A percentile compares a stretch with the other conserved stretches of the same genome.
Evolutionary conservation across 2,329 filamentous ascomycete species (phyloP).

Genomic region (Diaporthe sp.): DNA sequence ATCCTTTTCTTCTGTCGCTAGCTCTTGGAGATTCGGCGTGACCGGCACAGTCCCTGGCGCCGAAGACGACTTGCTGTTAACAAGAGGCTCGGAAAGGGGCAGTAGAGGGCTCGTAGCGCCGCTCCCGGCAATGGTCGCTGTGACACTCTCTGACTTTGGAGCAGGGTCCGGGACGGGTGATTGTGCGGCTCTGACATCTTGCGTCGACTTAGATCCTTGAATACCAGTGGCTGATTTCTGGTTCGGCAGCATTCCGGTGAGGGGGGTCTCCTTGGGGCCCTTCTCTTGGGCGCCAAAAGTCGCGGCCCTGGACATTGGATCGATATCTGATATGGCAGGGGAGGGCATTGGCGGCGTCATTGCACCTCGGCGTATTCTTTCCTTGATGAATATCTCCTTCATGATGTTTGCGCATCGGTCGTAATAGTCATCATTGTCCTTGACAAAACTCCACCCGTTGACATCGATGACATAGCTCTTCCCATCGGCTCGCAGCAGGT

Average conservation of each 20-base stretch:
- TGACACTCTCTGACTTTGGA: slow-evolving; percentile 47
- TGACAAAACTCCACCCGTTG: slow-evolving; percentile 99
- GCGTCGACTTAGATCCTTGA: slow-evolving; percentile 30
- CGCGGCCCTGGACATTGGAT: slow-evolving; percentile 49
- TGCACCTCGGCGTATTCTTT: slow-evolving; percentile 76
- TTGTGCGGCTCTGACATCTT: slow-evolving; percentile 25
- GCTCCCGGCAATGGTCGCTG: slow-evolving; percentile 42
- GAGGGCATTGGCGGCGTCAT: slow-evolving; percentile 68
- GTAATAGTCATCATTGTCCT: slow-evolving; percentile 99
- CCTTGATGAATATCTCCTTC: slow-evolving; percentile 87
- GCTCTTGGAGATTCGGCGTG: slow-evolving; percentile 51
- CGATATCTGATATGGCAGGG: slow-evolving; percentile 54
- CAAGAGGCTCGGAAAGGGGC: slow-evolving; percentile 41
- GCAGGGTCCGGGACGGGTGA: slow-evolving; percentile 30
- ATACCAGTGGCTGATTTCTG: slow-evolving; percentile 34
- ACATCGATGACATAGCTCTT: slow-evolving; percentile 99
- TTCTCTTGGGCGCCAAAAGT: slow-evolving; percentile 41
- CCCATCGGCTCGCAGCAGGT: slow-evolving; percentile 87
- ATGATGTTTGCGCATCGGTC: slow-evolving; percentile 90
- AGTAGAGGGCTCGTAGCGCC: slow-evolving; percentile 43
- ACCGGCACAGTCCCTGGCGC: slow-evolving; percentile 56
- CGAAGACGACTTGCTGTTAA: slow-evolving; percentile 50
- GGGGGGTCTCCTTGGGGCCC: slow-evolving; percentile 43
- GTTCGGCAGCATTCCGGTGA: slow-evolving; percentile 38
- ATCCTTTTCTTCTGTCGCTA: slow-evolving; percentile 48